These are phyloP conservation scores for Coriaria nepalensis DNA, from an alignment of 306 rosid species.

Conservation along the genomic window DNA sequence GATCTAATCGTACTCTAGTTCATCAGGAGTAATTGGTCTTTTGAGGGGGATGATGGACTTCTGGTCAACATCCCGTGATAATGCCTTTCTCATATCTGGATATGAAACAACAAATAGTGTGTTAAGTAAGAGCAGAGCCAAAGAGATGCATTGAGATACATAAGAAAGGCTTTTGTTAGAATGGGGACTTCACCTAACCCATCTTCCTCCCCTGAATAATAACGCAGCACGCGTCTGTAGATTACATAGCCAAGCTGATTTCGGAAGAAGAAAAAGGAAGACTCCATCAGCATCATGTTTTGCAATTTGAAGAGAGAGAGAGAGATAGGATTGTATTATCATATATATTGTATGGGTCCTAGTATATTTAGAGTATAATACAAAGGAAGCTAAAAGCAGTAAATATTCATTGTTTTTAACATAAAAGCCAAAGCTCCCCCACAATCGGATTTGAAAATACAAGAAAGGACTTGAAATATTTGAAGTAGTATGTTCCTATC, in stretches of 20 bases:
- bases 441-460: too few relatives aligned
- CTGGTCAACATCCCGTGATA: constrained; percentile 84
- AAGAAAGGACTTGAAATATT: too few relatives aligned
- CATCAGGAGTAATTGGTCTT: constrained; percentile 90
- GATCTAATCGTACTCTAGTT: constrained; percentile 78
- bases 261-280: constrained; percentile 9
- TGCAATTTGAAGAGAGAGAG: neutral
- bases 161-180: neutral
- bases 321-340: neutral
- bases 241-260: constrained; percentile 86
- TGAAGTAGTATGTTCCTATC: neutral
- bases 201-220: constrained; percentile 97
- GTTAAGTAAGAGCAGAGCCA: constrained; percentile 5
- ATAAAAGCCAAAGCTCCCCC: neutral
- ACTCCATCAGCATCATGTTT: constrained; percentile 10
- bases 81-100: constrained; percentile 97
- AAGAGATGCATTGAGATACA: constrained; percentile 2
- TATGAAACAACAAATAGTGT: constrained; percentile 8
- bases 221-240: constrained; percentile 85
- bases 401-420: too few relatives aligned
- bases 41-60: constrained; percentile 91
- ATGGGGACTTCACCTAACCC: constrained; percentile 60
- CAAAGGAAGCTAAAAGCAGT: too few relatives aligned
- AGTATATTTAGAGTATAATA: too few relatives aligned
- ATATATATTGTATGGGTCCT: neutral